phyloP scores from a whole-genome alignment of 140 eudicot species.

The Cichorium intybus region DNA sequence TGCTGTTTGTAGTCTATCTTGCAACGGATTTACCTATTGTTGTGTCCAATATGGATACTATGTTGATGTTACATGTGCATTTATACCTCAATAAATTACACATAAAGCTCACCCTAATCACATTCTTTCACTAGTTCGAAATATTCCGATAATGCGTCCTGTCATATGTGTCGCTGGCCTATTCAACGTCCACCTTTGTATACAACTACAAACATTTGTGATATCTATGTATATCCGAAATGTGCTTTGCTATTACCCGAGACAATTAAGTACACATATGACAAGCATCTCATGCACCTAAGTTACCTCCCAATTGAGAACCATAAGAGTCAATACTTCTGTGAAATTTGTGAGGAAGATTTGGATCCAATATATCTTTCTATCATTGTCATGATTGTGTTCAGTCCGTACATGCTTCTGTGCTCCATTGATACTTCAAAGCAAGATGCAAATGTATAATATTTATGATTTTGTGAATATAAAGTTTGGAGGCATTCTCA shows the following conservation, averaged over 20 bases:
- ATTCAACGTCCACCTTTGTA: too few species aligned
- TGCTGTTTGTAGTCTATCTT: not conserved
- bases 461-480: not conserved
- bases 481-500: constrained; percentile 4
- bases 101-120: constrained; percentile 16
- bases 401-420: not conserved
- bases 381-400: not conserved
- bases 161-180: not conserved
- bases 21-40: constrained; percentile 6
- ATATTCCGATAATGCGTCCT: not conserved
- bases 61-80: constrained; percentile 21
- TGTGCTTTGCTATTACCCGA: constrained; percentile 9
- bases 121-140: not conserved
- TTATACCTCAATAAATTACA: constrained; percentile 3
- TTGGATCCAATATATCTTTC: not conserved
- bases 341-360: not conserved
- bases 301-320: not conserved
- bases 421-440: not conserved
- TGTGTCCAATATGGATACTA: constrained; percentile 3
- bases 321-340: not conserved
- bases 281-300: not conserved
- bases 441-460: too few species aligned
- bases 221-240: not conserved
- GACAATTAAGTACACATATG: not conserved
- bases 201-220: not conserved